Percentiles rank a stretch among this genome's conserved stretches.
These are phyloP conservation scores for Didymella exigua DNA, from an alignment of 2,329 filamentous ascomycete genomes.

Conservation along the genomic window DNA sequence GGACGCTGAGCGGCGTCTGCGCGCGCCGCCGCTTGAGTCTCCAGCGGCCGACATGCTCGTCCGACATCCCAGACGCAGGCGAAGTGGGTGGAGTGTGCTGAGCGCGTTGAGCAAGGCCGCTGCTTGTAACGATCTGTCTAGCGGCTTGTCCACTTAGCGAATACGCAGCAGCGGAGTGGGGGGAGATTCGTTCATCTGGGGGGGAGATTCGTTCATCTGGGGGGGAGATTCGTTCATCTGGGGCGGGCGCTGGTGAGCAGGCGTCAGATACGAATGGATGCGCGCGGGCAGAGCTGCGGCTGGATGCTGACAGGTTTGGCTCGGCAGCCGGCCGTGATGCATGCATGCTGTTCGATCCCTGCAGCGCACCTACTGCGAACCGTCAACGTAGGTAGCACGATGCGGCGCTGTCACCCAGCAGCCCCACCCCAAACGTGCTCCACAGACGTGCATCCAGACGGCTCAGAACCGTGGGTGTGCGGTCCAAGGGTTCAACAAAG, in stretches of 20 bases:
- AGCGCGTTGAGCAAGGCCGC: no score
- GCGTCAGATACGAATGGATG: constrained; percentile 1
- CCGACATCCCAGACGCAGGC: constrained; percentile 28
- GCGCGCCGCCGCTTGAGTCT: constrained; percentile 35
- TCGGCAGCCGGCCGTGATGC: constrained; percentile 11
- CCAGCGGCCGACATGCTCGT: constrained; percentile 37
- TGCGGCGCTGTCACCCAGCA: constrained; percentile 9
- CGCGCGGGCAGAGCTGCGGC: constrained; percentile 7
- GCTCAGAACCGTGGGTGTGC: neutral
- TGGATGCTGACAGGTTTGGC: constrained; percentile 12
- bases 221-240: no score
- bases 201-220: constrained; percentile 7
- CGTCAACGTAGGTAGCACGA: constrained; percentile 8
- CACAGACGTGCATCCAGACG: constrained; percentile 13
- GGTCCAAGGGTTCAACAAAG: neutral
- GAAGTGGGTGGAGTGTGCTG: constrained; percentile 5
- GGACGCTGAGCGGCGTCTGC: constrained; percentile 38
- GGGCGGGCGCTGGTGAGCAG: neutral
- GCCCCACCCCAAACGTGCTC: constrained; percentile 2
- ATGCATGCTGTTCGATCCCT: constrained; percentile 10
- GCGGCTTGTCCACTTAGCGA: constrained; percentile 26
- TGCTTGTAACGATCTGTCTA: no score
- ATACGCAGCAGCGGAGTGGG: constrained; percentile 29
- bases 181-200: neutral
- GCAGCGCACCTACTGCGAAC: neutral